These are phyloP conservation scores for Flaveria sonorensis DNA, from an alignment of 129 eudicot genomes.

Conservation along the genomic window DNA sequence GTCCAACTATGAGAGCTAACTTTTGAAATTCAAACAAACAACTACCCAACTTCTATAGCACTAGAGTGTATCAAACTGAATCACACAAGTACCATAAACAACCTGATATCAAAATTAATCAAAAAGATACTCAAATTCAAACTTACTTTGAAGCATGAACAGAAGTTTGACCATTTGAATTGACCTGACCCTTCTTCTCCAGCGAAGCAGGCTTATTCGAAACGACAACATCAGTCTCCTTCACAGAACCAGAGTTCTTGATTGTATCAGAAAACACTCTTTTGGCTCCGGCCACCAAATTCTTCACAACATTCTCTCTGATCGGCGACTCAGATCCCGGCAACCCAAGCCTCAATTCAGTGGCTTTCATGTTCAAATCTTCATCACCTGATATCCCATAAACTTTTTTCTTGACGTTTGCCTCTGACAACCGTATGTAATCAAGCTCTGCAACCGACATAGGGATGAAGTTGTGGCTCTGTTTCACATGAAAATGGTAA, in stretches of 20 bases:
- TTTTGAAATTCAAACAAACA: conserved; percentile 29
- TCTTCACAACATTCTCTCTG: conserved; percentile 40
- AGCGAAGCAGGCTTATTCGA: conserved; percentile 31
- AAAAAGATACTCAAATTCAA: neutral
- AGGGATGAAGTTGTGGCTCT: conserved; percentile 33
- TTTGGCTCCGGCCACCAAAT: conserved; percentile 60
- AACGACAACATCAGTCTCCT: conserved; percentile 40
- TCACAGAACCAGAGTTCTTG: conserved; percentile 26
- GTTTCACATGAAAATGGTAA: conserved; percentile 1
- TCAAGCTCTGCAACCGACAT: conserved; percentile 45
- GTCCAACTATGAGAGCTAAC: conserved; percentile 20
- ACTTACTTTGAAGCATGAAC: conserved; percentile 63
- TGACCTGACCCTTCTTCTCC: conserved; percentile 46
- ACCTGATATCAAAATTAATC: neutral
- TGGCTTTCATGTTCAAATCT: conserved; percentile 67
- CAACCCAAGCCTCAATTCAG: conserved; percentile 81
- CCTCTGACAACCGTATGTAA: conserved; percentile 53
- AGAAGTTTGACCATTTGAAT: conserved; percentile 41
- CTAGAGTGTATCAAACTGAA: neutral
- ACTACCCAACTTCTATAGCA: conserved; percentile 15
- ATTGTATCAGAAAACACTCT: conserved; percentile 66
- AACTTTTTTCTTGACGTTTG: conserved; percentile 46
- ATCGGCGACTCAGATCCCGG: conserved; percentile 82
- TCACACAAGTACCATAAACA: neutral
- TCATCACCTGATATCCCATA: conserved; percentile 25